Percentiles rank a stretch among this genome's conserved stretches.
phyloP scores from a whole-genome alignment of 2,329 filamentous ascomycete species.

The Cytospora schulzeri region DNA sequence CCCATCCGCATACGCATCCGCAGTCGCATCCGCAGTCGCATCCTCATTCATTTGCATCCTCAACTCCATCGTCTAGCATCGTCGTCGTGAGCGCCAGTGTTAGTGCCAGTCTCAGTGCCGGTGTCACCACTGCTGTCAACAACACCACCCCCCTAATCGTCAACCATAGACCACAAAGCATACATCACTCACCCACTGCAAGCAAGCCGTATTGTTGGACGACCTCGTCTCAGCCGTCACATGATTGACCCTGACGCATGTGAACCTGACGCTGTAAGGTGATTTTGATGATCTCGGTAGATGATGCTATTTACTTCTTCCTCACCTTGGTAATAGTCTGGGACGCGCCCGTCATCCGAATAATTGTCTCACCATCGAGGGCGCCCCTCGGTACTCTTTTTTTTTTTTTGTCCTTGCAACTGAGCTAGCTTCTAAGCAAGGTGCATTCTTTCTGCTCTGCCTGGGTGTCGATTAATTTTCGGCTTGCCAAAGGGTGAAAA shows the following conservation, averaged over 20 bases:
- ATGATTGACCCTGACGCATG: not conserved
- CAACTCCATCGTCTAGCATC: not conserved
- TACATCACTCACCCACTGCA: not conserved
- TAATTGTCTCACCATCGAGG: constrained; percentile 7
- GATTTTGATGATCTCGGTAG: not conserved
- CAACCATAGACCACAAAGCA: not conserved
- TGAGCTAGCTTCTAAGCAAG: not conserved
- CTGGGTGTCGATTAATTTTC: not conserved
- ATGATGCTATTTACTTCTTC: not conserved
- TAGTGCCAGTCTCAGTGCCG: not conserved
- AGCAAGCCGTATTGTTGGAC: not conserved
- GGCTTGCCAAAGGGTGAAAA: not conserved
- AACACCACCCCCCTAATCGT: not conserved
- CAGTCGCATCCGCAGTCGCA: not conserved
- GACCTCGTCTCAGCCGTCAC: not conserved
- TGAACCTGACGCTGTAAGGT: not conserved
- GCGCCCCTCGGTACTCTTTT: not conserved
- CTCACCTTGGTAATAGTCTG: not conserved
- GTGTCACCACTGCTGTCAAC: not conserved
- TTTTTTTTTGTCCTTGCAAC: too few relatives aligned
- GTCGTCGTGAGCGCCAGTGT: not conserved
- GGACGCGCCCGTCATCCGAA: constrained; percentile 1
- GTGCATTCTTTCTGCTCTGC: not conserved
- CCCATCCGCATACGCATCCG: not conserved
- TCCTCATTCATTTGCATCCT: not conserved